Base-by-base conservation (phyloP, 1,284 basidiomycete genomes). In the Apiotrichum sp. region DNA sequence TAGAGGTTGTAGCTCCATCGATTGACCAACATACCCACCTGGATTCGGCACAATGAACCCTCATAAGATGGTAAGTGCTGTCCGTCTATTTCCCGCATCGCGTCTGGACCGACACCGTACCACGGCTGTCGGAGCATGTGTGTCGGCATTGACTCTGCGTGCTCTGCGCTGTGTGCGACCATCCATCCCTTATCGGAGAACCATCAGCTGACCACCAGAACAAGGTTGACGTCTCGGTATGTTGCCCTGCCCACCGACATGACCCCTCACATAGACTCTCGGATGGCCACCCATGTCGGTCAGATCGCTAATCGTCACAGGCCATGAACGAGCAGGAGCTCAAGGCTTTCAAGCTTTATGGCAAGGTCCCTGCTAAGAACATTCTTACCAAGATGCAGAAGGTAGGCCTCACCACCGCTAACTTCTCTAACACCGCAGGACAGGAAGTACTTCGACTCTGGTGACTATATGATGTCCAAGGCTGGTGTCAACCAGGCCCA, bases 361-460 rank as follows among this genome's bases (percentile, higher is more conserved):
- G 93, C 62, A 95, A 93, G 78, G 80, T 96, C 34, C 93, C 93
- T 14, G 86, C 84, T 14, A 96, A 96, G 85, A 93, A 91, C 75
- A 79, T 89, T 50, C 81, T 96, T 63, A 88, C 83, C 71, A 95
- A 93, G 81, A 92, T 93, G 86, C 88, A 93, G 76, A 95, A 92
- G 85, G 91, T 90, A 51, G 9, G 8, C 13, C n/a, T 41, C 53
- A 11, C 13, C 8, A 9, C 3, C 34, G 13, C 14, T 4, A 6
- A 16, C 16, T 9, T 38, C 35, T 16, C 44, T 29, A 10, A 33
- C 31, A 51, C 60, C 55, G 31, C 68, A 96, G 90, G 93, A 96
- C 75, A 89, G 93, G 70, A 96, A 96, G 77, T 97, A 91, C 80
- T 97, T 97, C 75, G 93, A 97, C 78, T 97, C 93, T 58, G 93